Base-by-base conservation (phyloP, 805 yeast species). In the Nakazawaea pomicola region DNA sequence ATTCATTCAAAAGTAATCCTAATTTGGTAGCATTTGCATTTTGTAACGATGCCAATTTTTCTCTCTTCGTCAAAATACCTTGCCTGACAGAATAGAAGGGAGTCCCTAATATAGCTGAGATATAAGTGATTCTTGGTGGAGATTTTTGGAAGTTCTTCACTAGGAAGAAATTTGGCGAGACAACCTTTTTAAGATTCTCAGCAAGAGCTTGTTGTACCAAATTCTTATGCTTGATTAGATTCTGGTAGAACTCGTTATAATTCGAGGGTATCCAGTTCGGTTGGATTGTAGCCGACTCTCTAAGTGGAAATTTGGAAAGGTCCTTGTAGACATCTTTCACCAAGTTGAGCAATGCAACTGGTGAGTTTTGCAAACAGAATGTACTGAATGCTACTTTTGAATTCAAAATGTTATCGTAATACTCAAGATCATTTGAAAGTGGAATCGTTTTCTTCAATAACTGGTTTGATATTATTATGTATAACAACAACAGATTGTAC, bases 401-500 rank as follows among this genome's bases (percentile, higher is more conserved):
- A 10, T 61, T 49, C 3, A 62, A 49, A 0, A 67, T 52, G 1
- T 55, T 38, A 20, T 74, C 73, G 65, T 71, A 76, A 50, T 75
- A 77, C 24, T 57, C 56, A n/a, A 74, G 48, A 46, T 70, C 73
- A 30, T 65, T 67, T 17, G 58, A 45, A 11, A 74, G 47, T 7
- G 74, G 70, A 4, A 72, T 46, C 2, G 80, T 72, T 12, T 59
- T 56, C 6, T 52, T 50, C 29, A 76, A 51, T 20, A 74, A 49
- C 2, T 54, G 46, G 21, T 65, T 47, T 21, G 55, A 47, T 4
- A 49, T 33, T 1, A 41, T 25, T 2, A 53, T 32, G 10, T 49
- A 38, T 7, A 52, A 31, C 11, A 51, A 40, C 4, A 57, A 38
- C 4, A 51, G 36, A 3, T 55, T 41, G 32, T 57, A 57, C 1